Conservation (phyloP, 129 eudicot genomes). For the Artemisia annua region DNA sequence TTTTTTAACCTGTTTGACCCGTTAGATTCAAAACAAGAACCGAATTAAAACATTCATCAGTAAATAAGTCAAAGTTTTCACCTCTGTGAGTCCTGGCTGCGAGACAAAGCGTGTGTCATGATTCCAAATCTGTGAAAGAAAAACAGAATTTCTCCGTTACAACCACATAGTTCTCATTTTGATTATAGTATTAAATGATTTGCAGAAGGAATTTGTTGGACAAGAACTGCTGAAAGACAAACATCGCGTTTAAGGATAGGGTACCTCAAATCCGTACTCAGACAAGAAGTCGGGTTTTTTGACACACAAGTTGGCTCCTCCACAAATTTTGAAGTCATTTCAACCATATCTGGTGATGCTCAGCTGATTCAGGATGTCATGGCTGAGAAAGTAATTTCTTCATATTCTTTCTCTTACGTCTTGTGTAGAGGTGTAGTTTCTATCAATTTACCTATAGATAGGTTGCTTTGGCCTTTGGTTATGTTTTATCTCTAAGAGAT, state of each 20-base stretch:
- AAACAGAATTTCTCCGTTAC: neutral
- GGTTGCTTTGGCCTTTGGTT: neutral
- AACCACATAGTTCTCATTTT: neutral
- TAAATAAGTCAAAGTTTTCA: neutral
- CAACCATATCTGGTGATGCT: constrained; percentile 71
- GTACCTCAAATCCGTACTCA: constrained; percentile 69
- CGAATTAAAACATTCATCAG: neutral
- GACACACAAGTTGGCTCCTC: constrained; percentile 70
- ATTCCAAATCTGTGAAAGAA: neutral
- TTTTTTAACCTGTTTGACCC: neutral
- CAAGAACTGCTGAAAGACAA: constrained; percentile 83
- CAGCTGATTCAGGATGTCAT: constrained; percentile 77
- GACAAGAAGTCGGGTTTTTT: constrained; percentile 81
- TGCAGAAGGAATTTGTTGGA: constrained; percentile 88
- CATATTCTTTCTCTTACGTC: constrained; percentile 7
- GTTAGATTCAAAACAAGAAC: neutral
- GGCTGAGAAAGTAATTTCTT: constrained; percentile 60
- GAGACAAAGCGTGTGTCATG: neutral
- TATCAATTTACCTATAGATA: neutral
- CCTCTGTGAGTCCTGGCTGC: neutral
- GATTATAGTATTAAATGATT: constrained; percentile 1
- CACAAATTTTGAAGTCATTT: constrained; percentile 61
- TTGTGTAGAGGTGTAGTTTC: neutral
- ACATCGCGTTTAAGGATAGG: constrained; percentile 65
- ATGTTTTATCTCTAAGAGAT: neutral